A percentile compares a stretch with the other conserved stretches of the same genome.
phyloP scores from a whole-genome alignment of 2,329 filamentous ascomycete species.

The Exophiala spinifera region DNA sequence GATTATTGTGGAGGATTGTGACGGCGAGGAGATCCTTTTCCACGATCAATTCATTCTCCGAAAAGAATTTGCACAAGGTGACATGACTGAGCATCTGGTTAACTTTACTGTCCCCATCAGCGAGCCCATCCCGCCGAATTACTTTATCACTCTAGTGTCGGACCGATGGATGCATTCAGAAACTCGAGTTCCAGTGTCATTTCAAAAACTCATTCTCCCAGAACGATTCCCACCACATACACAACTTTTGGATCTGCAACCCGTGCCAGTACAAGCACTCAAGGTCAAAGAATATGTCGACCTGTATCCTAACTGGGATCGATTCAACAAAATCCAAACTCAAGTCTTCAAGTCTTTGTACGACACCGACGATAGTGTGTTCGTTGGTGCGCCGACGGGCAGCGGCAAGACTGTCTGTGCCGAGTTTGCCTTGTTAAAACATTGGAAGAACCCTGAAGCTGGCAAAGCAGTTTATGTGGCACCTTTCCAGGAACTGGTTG shows the following conservation, averaged over 20 bases:
- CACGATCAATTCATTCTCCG: constrained; percentile 92
- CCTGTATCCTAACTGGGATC: constrained; percentile 77
- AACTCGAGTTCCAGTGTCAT: constrained; percentile 86
- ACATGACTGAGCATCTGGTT: constrained; percentile 88
- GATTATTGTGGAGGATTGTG: constrained; percentile 96
- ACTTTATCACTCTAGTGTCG: constrained; percentile 92
- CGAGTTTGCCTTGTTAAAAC: constrained; percentile 84
- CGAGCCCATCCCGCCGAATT: constrained; percentile 97
- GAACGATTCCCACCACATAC: constrained; percentile 96
- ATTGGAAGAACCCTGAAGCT: constrained; percentile 71
- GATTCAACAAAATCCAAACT: constrained; percentile 97
- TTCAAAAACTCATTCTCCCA: constrained; percentile 89
- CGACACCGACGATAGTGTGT: constrained; percentile 87
- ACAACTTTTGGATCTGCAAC: constrained; percentile 85
- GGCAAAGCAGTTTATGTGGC: constrained; percentile 90
- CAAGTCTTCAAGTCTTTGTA: constrained; percentile 95
- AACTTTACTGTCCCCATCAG: constrained; percentile 96
- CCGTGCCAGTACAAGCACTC: constrained; percentile 80
- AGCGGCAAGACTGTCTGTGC: constrained; percentile 97
- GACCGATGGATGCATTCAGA: constrained; percentile 99
- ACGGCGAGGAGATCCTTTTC: constrained; percentile 92
- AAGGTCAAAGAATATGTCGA: constrained; percentile 79
- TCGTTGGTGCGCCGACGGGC: constrained; percentile 86
- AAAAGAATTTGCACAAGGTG: constrained; percentile 78
- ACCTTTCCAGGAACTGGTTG: constrained; percentile 89